These are phyloP conservation scores for Linnemannia schmuckeri DNA, from an alignment of 192 early-diverging fungal species.

Conservation along the genomic window DNA sequence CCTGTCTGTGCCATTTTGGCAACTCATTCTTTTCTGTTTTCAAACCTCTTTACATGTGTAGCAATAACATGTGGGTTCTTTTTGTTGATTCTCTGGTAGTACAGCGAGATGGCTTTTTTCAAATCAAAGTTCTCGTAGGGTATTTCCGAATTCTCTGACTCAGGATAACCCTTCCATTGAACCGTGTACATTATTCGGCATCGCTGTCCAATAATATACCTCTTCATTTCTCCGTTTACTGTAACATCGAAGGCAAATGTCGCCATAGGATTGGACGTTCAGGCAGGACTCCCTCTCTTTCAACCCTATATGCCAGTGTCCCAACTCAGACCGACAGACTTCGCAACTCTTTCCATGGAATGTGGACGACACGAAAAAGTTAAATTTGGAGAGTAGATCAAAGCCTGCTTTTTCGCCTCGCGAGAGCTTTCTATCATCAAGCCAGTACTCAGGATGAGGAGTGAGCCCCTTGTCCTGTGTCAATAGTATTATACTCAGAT, in stretches of 20 bases:
- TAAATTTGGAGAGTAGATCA: constrained; percentile 11
- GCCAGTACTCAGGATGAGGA: constrained; percentile 15
- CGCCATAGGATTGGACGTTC: not conserved
- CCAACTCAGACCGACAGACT: constrained; percentile 7
- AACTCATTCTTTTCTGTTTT: too few species aligned
- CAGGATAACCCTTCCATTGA: too few species aligned
- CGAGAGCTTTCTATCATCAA: not conserved
- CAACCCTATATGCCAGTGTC: constrained; percentile 10
- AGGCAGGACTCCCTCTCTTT: not conserved
- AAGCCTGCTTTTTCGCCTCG: constrained; percentile 2
- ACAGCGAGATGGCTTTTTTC: too few species aligned
- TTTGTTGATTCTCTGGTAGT: too few species aligned
- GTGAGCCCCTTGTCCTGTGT: constrained; percentile 3
- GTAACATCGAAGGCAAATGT: constrained; percentile 3
- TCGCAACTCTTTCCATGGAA: not conserved
- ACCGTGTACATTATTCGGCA: too few species aligned
- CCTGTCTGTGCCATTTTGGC: too few species aligned
- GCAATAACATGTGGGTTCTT: too few species aligned
- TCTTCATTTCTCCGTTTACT: not conserved
- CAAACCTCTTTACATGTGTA: too few species aligned
- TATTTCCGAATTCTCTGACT: too few species aligned
- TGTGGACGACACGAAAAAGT: constrained; percentile 15
- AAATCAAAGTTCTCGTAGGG: too few species aligned
- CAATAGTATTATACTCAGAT: not conserved
- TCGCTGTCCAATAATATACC: not conserved